phyloP scores from a whole-genome alignment of 2,329 filamentous ascomycete genomes.

The Colletotrichum sp. region DNA sequence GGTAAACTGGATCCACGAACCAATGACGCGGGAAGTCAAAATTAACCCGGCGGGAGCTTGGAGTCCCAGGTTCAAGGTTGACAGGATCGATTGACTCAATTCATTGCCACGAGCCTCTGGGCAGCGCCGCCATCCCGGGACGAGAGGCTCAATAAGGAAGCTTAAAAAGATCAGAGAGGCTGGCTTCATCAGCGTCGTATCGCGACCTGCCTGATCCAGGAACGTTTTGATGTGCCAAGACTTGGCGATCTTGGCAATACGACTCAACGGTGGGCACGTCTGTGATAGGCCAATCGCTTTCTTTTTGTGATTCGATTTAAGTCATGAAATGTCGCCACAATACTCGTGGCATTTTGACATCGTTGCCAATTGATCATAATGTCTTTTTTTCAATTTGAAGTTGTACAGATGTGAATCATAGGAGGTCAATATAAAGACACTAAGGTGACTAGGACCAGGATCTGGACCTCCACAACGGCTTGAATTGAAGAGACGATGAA shows the following conservation, averaged over 20 bases:
- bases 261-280: background rate
- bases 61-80: background rate
- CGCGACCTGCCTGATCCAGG: constrained; percentile 9
- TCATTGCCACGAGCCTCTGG: background rate
- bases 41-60: background rate
- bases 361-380: background rate
- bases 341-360: background rate
- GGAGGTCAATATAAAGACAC: background rate
- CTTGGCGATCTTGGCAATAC: background rate
- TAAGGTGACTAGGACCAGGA: no score
- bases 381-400: background rate
- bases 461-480: no score
- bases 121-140: background rate
- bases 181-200: background rate
- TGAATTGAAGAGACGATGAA: no score
- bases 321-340: background rate
- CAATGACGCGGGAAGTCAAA: background rate
- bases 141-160: constrained; percentile 9
- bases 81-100: background rate
- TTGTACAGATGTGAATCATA: background rate
- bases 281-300: background rate
- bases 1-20: background rate
- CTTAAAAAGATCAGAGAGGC: background rate
- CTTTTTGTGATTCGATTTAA: background rate
- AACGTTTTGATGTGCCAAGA: constrained; percentile 1